phyloP scores from a whole-genome alignment of 768 basidiomycete species.

The Xerocomus brunneocitrinus region DNA sequence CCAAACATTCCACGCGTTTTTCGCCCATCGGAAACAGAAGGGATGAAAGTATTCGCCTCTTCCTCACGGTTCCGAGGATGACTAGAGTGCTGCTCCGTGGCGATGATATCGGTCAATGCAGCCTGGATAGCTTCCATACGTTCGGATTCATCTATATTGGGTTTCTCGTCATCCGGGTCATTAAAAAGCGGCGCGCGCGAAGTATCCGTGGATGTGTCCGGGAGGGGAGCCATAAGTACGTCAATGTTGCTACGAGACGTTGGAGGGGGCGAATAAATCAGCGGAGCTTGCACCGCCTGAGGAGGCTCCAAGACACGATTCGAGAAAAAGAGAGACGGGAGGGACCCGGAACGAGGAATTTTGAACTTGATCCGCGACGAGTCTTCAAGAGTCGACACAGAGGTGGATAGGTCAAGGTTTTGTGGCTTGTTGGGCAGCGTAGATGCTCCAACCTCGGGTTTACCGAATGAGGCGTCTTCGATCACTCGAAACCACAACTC shows the following conservation, averaged over 20 bases:
- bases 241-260: slow-evolving; percentile 54
- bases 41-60: slow-evolving; percentile 4
- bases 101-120: slow-evolving; percentile 93
- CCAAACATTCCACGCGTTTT: slow-evolving; percentile 31
- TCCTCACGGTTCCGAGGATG: slow-evolving; percentile 13
- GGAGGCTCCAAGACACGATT: slow-evolving; percentile 13
- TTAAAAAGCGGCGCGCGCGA: slow-evolving; percentile 75
- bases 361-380: slow-evolving; percentile 7
- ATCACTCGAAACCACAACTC: slow-evolving; percentile 92
- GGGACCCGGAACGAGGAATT: slow-evolving; percentile 35
- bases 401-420: slow-evolving; percentile 11
- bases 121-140: slow-evolving; percentile 97
- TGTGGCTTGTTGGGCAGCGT: slow-evolving; percentile 1
- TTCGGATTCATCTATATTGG: slow-evolving; percentile 61
- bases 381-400: neutral
- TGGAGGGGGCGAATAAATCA: slow-evolving; percentile 15
- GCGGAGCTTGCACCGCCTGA: slow-evolving; percentile 15
- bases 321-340: slow-evolving; percentile 27
- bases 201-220: slow-evolving; percentile 47
- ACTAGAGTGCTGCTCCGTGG: slow-evolving; percentile 60
- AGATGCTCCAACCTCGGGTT: slow-evolving; percentile 5
- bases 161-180: slow-evolving; percentile 61
- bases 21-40: slow-evolving; percentile 8
- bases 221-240: slow-evolving; percentile 72
- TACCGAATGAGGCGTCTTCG: slow-evolving; percentile 52